These are phyloP conservation scores for Musa balbisiana DNA, from an alignment of 202 grass and related monocot species.

Conservation along the genomic window DNA sequence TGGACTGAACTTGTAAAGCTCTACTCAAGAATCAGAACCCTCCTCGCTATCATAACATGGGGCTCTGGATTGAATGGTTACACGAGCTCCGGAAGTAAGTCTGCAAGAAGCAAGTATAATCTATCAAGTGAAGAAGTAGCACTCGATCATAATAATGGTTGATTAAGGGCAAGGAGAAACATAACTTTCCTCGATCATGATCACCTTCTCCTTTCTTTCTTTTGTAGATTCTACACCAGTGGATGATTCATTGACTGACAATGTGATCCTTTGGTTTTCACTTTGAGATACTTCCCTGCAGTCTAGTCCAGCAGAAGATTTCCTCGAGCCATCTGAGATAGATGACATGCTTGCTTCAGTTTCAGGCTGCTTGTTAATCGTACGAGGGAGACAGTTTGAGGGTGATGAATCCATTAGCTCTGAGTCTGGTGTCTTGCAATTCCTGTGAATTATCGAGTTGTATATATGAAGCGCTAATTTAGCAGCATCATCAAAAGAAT, in stretches of 20 bases:
- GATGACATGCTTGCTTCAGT: slow-evolving; percentile 45
- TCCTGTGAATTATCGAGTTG: slow-evolving; percentile 36
- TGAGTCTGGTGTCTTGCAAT: slow-evolving; percentile 36
- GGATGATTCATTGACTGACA: slow-evolving; percentile 6
- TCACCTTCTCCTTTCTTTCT: slow-evolving; percentile 65
- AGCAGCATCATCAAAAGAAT: background rate
- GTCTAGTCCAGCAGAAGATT: slow-evolving; percentile 49
- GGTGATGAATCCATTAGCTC: slow-evolving; percentile 32
- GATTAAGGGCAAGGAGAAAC: background rate
- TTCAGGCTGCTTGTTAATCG: slow-evolving; percentile 28
- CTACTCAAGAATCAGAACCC: background rate
- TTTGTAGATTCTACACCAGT: slow-evolving; percentile 46
- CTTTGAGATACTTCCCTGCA: slow-evolving; percentile 19
- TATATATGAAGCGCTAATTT: background rate
- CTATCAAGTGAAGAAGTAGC: background rate
- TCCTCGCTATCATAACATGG: background rate
- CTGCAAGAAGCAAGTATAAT: background rate
- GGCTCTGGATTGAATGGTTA: slow-evolving; percentile 13
- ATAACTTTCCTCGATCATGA: slow-evolving; percentile 94
- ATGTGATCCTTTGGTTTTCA: slow-evolving; percentile 45
- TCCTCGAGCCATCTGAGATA: slow-evolving; percentile 54
- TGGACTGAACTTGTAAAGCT: background rate
- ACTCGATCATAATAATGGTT: background rate
- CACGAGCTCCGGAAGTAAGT: slow-evolving; percentile 12
- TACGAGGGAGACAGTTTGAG: slow-evolving; percentile 64